Evolutionary conservation across 495 filamentous ascomycete genomes (phyloP).

Genomic region (Aspergillus hancockii): DNA sequence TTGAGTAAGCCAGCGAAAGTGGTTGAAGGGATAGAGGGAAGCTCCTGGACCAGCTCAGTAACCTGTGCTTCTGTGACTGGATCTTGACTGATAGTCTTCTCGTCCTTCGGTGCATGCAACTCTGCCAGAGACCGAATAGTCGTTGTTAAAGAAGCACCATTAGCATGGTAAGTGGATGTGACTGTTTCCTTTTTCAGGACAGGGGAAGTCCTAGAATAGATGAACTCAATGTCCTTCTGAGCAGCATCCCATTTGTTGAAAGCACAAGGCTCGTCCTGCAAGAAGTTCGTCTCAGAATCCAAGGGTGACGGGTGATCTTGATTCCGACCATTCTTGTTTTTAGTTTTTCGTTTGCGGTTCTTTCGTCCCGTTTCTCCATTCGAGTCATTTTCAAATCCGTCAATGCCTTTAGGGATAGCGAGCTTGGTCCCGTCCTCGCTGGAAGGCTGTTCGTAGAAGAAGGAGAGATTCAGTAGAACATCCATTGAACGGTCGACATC

Average conservation of each 20-base stretch:
- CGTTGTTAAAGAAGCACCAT: slow-evolving; percentile 55
- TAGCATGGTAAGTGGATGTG: slow-evolving; percentile 61
- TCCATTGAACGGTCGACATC: slow-evolving; percentile 74
- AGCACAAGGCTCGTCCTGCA: slow-evolving; percentile 15
- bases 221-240: slow-evolving; percentile 60
- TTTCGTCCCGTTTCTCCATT: slow-evolving; percentile 33
- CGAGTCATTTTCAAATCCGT: slow-evolving; percentile 66
- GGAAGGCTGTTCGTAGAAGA: slow-evolving; percentile 59
- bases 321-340: slow-evolving; percentile 23
- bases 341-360: slow-evolving; percentile 45
- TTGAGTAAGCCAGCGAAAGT: slow-evolving; percentile 52
- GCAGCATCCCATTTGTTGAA: slow-evolving; percentile 58
- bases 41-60: slow-evolving; percentile 54
- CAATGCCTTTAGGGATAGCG: slow-evolving; percentile 66
- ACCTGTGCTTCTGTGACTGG: slow-evolving; percentile 48
- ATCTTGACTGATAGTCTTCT: slow-evolving; percentile 41
- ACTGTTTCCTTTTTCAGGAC: slow-evolving; percentile 52
- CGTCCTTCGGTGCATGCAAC: slow-evolving; percentile 26
- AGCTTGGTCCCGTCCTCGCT: slow-evolving; percentile 39
- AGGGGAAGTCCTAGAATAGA: slow-evolving; percentile 45
- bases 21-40: slow-evolving; percentile 46
- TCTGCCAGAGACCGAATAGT: slow-evolving; percentile 58
- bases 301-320: slow-evolving; percentile 16
- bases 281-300: slow-evolving; percentile 12
- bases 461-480: slow-evolving; percentile 73